Evolutionary conservation across 1,284 basidiomycete species (phyloP).

Genomic region (Volvariella volvacea): DNA sequence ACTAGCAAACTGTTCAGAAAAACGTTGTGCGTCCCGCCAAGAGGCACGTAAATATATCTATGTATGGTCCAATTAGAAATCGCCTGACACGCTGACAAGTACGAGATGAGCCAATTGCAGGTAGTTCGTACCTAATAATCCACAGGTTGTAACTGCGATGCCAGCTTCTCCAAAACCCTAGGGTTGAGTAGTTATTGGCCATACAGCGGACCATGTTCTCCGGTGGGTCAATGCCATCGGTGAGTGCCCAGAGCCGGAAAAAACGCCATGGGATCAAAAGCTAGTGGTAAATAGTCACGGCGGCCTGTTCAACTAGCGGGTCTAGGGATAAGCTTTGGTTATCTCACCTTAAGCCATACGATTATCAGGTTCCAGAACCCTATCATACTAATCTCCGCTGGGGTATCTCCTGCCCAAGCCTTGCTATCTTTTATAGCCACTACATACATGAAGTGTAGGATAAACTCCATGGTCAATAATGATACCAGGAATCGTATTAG

Average conservation of each 20-base stretch:
- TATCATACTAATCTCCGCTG: constrained; percentile 85
- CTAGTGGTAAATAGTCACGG: constrained; percentile 28
- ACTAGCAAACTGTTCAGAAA: constrained; percentile 72
- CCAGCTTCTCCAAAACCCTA: constrained; percentile 96
- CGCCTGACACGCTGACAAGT: no score
- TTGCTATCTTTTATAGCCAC: constrained; percentile 92
- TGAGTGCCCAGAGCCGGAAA: constrained; percentile 92
- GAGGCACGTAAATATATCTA: constrained; percentile 92
- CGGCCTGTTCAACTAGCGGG: not conserved
- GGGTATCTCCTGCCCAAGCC: constrained; percentile 69
- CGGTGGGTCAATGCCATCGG: constrained; percentile 88
- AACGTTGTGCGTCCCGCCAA: constrained; percentile 73
- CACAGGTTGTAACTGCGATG: constrained; percentile 96
- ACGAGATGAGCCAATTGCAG: constrained; percentile 1
- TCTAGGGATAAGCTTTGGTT: not conserved
- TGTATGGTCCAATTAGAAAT: not conserved
- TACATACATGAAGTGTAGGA: constrained; percentile 94
- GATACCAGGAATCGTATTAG: constrained; percentile 67
- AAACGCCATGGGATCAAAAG: constrained; percentile 97
- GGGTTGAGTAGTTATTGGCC: constrained; percentile 94
- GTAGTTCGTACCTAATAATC: constrained; percentile 67
- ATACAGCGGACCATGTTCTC: constrained; percentile 99
- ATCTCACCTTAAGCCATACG: constrained; percentile 89
- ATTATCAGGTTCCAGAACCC: constrained; percentile 97
- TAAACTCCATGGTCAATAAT: constrained; percentile 83